A percentile compares a stretch with the other conserved stretches of the same genome.
Conservation (phyloP, 768 basidiomycete genomes). For the Amanita subjunquillea region DNA sequence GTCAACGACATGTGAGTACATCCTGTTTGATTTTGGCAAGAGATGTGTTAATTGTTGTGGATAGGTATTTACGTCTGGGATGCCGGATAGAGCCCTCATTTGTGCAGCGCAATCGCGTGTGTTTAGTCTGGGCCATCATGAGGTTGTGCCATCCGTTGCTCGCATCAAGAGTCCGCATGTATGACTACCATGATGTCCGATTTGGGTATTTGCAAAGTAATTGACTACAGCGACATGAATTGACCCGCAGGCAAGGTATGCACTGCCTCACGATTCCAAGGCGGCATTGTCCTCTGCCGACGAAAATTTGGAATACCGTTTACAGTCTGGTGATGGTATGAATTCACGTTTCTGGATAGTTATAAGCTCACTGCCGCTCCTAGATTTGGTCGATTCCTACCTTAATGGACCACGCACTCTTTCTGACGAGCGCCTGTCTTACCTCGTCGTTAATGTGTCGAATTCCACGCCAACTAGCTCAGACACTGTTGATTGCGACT, state of each 20-base stretch:
- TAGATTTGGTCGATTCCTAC: conserved; percentile 58
- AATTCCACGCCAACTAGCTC: conserved; percentile 3
- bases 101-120: conserved; percentile 37
- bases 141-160: conserved; percentile 64
- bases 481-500: conserved; percentile 32
- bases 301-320: conserved; percentile 36
- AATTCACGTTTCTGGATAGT: neutral
- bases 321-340: conserved; percentile 46
- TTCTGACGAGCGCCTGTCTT: conserved; percentile 55
- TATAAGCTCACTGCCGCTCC: neutral
- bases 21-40: neutral
- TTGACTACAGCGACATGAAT: neutral
- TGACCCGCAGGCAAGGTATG: conserved; percentile 28
- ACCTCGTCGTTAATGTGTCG: conserved; percentile 37
- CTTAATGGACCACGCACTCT: conserved; percentile 73
- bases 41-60: neutral
- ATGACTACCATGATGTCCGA: conserved; percentile 48
- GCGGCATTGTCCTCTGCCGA: conserved; percentile 40
- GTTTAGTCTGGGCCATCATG: conserved; percentile 61
- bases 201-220: conserved; percentile 43
- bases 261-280: conserved; percentile 27
- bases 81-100: conserved; percentile 38
- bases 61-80: conserved; percentile 74
- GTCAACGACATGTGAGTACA: conserved; percentile 77
- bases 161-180: conserved; percentile 50